These are phyloP conservation scores for Talaromyces liani DNA, from an alignment of 495 filamentous ascomycete genomes.

Conservation along the genomic window DNA sequence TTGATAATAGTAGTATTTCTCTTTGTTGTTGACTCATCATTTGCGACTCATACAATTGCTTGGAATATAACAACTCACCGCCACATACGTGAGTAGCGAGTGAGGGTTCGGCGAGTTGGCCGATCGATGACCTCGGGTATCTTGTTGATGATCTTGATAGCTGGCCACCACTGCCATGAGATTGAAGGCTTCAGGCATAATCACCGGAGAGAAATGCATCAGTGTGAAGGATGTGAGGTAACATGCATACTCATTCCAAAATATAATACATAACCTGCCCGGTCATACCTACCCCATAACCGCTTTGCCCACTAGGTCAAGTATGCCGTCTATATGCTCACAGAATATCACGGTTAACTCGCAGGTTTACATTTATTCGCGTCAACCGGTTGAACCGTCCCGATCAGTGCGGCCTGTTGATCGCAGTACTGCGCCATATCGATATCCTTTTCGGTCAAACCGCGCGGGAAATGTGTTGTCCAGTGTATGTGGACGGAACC, in stretches of 20 bases:
- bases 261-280: neutral
- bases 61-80: neutral
- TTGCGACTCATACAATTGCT: neutral
- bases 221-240: neutral
- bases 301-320: neutral
- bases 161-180: neutral
- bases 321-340: neutral
- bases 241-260: neutral
- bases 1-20: neutral
- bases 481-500: slow-evolving; percentile 47
- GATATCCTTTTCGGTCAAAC: slow-evolving; percentile 63
- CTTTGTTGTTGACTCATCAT: neutral
- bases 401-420: slow-evolving; percentile 36
- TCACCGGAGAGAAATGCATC: neutral
- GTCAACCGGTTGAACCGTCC: slow-evolving; percentile 28
- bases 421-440: slow-evolving; percentile 62
- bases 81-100: neutral
- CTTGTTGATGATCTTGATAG: neutral
- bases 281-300: neutral
- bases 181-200: neutral
- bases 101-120: neutral
- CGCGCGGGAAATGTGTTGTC: slow-evolving; percentile 67
- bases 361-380: slow-evolving; percentile 28
- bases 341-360: neutral
- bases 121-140: neutral